These are phyloP conservation scores for Piper betle DNA, from an alignment of 164 flowering plant species.

Conservation along the genomic window DNA sequence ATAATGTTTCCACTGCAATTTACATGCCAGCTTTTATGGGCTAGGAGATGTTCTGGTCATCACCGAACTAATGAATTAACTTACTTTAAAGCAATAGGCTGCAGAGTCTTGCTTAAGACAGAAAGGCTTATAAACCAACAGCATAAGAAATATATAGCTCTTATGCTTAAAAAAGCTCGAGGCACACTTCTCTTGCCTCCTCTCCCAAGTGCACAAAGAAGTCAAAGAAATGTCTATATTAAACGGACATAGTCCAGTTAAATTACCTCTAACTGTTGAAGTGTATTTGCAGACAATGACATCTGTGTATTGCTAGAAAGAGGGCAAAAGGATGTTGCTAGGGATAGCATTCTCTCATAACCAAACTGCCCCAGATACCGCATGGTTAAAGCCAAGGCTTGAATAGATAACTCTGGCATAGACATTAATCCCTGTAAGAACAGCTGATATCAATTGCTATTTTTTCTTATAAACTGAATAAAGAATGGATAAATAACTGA, in stretches of 20 bases:
- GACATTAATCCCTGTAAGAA: conserved; percentile 48
- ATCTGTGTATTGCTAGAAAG: conserved; percentile 60
- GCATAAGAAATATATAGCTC: too few relatives aligned
- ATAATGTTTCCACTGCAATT: neutral
- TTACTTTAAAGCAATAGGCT: too few relatives aligned
- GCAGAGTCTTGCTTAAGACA: too few relatives aligned
- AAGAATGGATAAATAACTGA: neutral
- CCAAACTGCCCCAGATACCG: conserved; percentile 85
- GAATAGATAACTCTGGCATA: conserved; percentile 69
- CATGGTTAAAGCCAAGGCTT: conserved; percentile 72
- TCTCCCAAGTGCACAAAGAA: too few relatives aligned
- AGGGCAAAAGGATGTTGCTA: conserved; percentile 65
- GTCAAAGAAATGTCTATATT: too few relatives aligned
- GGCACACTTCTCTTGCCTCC: too few relatives aligned
- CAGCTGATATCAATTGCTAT: neutral
- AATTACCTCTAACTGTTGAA: conserved; percentile 80
- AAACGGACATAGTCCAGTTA: neutral
- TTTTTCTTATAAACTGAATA: too few relatives aligned
- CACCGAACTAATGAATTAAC: too few relatives aligned
- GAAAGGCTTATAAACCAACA: too few relatives aligned
- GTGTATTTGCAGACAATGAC: conserved; percentile 77
- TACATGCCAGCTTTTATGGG: too few relatives aligned
- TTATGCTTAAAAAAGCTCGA: too few relatives aligned
- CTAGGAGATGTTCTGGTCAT: too few relatives aligned
- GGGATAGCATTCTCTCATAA: conserved; percentile 52